Percentiles rank a stretch among this genome's conserved stretches.
Evolutionary conservation across 2,329 filamentous ascomycete genomes (phyloP).

Genomic region (Fusarium camptoceras): DNA sequence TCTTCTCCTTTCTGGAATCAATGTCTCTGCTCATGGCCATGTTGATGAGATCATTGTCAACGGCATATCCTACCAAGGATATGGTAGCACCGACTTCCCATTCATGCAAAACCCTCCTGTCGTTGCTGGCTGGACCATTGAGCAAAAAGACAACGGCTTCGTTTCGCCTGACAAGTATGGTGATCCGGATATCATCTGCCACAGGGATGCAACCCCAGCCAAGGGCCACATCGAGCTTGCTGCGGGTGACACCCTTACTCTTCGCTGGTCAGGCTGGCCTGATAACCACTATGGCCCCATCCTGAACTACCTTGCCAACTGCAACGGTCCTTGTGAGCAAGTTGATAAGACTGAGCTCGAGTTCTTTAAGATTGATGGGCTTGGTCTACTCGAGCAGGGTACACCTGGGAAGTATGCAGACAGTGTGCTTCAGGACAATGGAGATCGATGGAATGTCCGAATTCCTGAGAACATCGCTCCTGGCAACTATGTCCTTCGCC

Average conservation of each 20-base stretch:
- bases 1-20: slow-evolving; percentile 19
- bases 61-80: slow-evolving; percentile 57
- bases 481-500: slow-evolving; percentile 67
- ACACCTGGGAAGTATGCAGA: slow-evolving; percentile 55
- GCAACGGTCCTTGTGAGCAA: slow-evolving; percentile 56
- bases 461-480: slow-evolving; percentile 60
- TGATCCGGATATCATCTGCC: slow-evolving; percentile 62
- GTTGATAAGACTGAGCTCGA: slow-evolving; percentile 57
- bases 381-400: slow-evolving; percentile 53
- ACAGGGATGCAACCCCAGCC: slow-evolving; percentile 56
- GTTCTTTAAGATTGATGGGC: slow-evolving; percentile 61
- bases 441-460: slow-evolving; percentile 62
- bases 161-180: slow-evolving; percentile 60
- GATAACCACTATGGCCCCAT: slow-evolving; percentile 61
- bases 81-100: slow-evolving; percentile 53
- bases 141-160: slow-evolving; percentile 59
- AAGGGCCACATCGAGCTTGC: slow-evolving; percentile 55
- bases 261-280: slow-evolving; percentile 64
- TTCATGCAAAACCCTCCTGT: slow-evolving; percentile 53
- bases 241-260: slow-evolving; percentile 59
- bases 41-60: slow-evolving; percentile 58
- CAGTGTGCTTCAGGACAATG: slow-evolving; percentile 61
- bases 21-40: slow-evolving; percentile 55
- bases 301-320: slow-evolving; percentile 60
- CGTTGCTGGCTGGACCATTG: slow-evolving; percentile 56